These are phyloP conservation scores for Rubroboletus pulcherrimus DNA, from an alignment of 768 basidiomycete species.

Conservation along the genomic window DNA sequence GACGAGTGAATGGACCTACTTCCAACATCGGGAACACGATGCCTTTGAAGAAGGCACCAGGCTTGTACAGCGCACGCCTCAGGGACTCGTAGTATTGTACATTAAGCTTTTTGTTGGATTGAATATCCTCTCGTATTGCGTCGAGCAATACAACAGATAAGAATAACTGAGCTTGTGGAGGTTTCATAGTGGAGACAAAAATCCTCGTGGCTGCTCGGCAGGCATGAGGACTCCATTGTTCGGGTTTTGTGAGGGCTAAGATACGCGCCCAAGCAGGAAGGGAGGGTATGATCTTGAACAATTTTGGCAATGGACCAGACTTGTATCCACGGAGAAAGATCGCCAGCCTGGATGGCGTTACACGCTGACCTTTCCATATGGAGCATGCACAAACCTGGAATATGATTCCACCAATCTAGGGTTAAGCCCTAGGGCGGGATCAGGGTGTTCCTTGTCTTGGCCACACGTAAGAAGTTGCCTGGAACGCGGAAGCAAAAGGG, in stretches of 20 bases:
- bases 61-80: conserved; percentile 91
- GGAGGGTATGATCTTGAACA: conserved; percentile 97
- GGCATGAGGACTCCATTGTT: conserved; percentile 94
- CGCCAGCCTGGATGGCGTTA: conserved; percentile 61
- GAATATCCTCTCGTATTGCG: conserved; percentile 85
- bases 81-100: conserved; percentile 94
- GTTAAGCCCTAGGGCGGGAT: conserved; percentile 86
- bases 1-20: conserved; percentile 42
- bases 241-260: conserved; percentile 86
- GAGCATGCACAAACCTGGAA: conserved; percentile 66
- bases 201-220: conserved; percentile 92
- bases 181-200: conserved; percentile 96
- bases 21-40: conserved; percentile 94
- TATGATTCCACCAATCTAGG: conserved; percentile 92
- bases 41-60: conserved; percentile 97
- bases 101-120: conserved; percentile 80
- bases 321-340: conserved; percentile 83
- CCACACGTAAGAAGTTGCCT: conserved; percentile 3
- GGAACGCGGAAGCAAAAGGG: neutral
- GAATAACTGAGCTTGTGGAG: conserved; percentile 88
- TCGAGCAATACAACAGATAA: conserved; percentile 89
- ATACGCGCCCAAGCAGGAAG: conserved; percentile 95
- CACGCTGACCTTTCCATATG: neutral
- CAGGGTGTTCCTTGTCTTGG: conserved; percentile 51
- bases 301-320: conserved; percentile 91